Percentiles rank a stretch among this genome's conserved stretches.
Evolutionary conservation across 306 rosid genomes (phyloP).

Genomic region (Comarum palustre): DNA sequence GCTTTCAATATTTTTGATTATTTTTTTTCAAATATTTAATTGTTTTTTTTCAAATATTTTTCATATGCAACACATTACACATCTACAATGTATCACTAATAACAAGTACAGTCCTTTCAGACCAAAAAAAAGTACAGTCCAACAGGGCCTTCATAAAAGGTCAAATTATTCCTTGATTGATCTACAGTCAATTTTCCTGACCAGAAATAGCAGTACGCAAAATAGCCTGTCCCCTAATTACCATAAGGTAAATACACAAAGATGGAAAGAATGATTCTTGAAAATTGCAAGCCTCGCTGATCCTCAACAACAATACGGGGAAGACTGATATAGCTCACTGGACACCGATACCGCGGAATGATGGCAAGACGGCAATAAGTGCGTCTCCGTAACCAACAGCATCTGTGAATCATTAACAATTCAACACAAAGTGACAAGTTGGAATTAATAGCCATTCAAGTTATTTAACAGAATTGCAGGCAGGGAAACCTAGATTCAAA

Average conservation of each 20-base stretch:
- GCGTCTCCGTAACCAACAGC: constrained; percentile 92
- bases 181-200: constrained; percentile 13
- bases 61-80: background rate
- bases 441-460: background rate
- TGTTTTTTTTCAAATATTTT: background rate
- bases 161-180: constrained; percentile 26
- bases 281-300: constrained; percentile 24
- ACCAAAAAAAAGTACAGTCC: no score
- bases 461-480: background rate
- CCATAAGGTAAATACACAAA: background rate
- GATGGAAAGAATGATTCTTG: background rate
- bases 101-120: background rate
- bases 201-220: constrained; percentile 15
- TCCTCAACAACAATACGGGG: constrained; percentile 20
- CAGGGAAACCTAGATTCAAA: background rate
- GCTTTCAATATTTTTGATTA: background rate
- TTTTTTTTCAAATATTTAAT: background rate
- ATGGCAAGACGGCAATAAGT: constrained; percentile 78
- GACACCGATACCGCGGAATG: constrained; percentile 60
- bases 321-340: constrained; percentile 37
- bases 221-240: background rate
- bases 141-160: background rate
- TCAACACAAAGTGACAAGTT: constrained; percentile 12
- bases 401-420: constrained; percentile 53
- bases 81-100: background rate